Base-by-base conservation (phyloP, 2,329 filamentous ascomycete genomes). In the Xylariaceae sp. region DNA sequence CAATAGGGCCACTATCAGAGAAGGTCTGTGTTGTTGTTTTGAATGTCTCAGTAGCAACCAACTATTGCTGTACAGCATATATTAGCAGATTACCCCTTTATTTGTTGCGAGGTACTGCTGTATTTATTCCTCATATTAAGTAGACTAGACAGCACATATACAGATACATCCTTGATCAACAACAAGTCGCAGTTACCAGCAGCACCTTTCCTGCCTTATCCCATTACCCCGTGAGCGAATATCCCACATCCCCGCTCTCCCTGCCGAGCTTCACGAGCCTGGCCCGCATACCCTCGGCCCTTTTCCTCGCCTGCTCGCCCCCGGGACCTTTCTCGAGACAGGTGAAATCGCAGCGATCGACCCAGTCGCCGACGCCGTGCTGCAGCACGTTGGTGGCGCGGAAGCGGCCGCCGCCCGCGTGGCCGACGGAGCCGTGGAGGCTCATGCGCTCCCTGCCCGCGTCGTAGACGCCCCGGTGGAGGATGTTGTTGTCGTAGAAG, bases 401-500 rank as follows among this genome's bases (percentile, higher is more conserved):
- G 43, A 74, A 63, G 29, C 52, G 58, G 40, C 74, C 74, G 2
- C 74, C 79, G 2, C 59, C 62, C 1, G 67, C 66, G 50, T 81
- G 74, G 2, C 83, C 83, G 32, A 85, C 82, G 39, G 77, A 83
- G 5, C 83, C 83, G 60, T 88, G 83, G 53, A 88, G 62, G 44
- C 83, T 87, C 69, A 83, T 73, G 16, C 84, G 66, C 63, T 86
- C 80, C 50, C 66, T 73, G 1, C 27, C 52, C 9, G 64, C 62
- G 48, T 72, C 66, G 59, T 88, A 88, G 18, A 76, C 76, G 2
- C 83, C 84, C 3, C 83, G 68, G 55, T 88, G 84, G 47, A 94
- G 60, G 48, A 94, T 94, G 60, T 94, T 94, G 57, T 89, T 94
- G 61, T 94, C 81, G 58, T 94, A 94, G 54, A 94, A 94, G 29